Evolutionary conservation across 768 basidiomycete genomes (phyloP).

Genomic region (Boletus subcaerulescens): DNA sequence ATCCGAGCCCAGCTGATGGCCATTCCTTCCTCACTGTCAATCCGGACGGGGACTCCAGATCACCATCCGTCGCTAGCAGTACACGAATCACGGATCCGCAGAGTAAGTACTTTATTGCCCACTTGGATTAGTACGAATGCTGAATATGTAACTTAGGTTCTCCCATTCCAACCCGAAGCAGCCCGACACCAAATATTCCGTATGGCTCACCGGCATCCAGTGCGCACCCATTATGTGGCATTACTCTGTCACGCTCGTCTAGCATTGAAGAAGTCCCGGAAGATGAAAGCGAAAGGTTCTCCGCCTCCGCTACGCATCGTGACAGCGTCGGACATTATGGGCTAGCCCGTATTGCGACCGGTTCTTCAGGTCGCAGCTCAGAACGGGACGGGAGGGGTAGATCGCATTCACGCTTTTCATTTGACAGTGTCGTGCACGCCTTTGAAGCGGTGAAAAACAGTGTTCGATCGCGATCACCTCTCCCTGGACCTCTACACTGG

Average conservation of each 20-base stretch:
- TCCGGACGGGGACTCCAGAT: neutral
- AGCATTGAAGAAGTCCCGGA: conserved; percentile 44
- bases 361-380: conserved; percentile 14
- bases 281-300: conserved; percentile 20
- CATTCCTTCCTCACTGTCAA: neutral
- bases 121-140: neutral
- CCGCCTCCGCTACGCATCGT: conserved; percentile 3
- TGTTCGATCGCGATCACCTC: conserved; percentile 49
- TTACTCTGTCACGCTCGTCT: conserved; percentile 36
- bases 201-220: conserved; percentile 10
- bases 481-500: conserved; percentile 3
- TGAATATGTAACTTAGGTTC: conserved; percentile 10
- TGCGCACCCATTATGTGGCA: conserved; percentile 1
- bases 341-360: conserved; percentile 10
- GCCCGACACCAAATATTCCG: neutral
- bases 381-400: conserved; percentile 32
- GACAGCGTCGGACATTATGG: conserved; percentile 13
- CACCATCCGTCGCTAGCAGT: conserved; percentile 8
- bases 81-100: conserved; percentile 7
- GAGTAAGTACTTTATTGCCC: conserved; percentile 3
- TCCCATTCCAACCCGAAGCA: neutral
- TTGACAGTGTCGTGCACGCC: conserved; percentile 50
- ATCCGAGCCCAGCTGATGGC: conserved; percentile 16
- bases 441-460: conserved; percentile 43
- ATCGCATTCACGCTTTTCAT: conserved; percentile 47